Percentiles rank a stretch among this genome's conserved stretches.
These are phyloP conservation scores for Russula sp. DNA, from an alignment of 768 basidiomycete genomes.

Conservation along the genomic window DNA sequence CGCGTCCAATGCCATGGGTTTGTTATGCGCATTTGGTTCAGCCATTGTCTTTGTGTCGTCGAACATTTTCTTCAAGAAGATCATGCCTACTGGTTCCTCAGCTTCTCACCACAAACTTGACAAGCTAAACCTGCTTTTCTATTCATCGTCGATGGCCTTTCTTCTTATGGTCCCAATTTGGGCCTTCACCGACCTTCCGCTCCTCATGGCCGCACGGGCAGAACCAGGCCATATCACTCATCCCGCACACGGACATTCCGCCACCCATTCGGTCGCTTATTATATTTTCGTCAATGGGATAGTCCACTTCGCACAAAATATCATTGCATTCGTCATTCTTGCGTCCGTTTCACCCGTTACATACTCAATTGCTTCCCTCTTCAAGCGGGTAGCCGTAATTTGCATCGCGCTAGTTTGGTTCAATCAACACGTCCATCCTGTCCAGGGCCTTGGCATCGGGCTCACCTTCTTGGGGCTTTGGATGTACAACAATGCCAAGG, in stretches of 20 bases:
- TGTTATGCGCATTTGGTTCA: constrained; percentile 95
- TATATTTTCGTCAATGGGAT: constrained; percentile 93
- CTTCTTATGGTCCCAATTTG: constrained; percentile 94
- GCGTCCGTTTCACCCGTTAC: constrained; percentile 96
- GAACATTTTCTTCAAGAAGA: constrained; percentile 99
- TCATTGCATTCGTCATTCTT: constrained; percentile 95
- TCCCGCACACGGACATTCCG: constrained; percentile 38
- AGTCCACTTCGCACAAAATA: constrained; percentile 94
- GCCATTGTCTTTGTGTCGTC: constrained; percentile 95
- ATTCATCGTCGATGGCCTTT: constrained; percentile 92
- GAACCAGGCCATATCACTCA: constrained; percentile 38
- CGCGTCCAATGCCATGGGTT: constrained; percentile 73
- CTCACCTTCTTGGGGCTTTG: constrained; percentile 87
- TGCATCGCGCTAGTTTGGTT: constrained; percentile 98
- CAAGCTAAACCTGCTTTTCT: constrained; percentile 93
- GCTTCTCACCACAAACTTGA: constrained; percentile 71
- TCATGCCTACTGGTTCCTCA: constrained; percentile 60
- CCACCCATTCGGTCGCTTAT: constrained; percentile 59
- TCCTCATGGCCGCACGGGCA: constrained; percentile 42
- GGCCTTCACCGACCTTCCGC: constrained; percentile 79
- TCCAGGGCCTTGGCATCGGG: constrained; percentile 86
- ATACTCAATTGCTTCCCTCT: constrained; percentile 95
- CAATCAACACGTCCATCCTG: constrained; percentile 70
- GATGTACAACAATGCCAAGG: constrained; percentile 94
- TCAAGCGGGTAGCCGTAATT: constrained; percentile 97